Evolutionary conservation across 345 rosid species (phyloP).

Genomic region (Brassica napus): Da-Ae NC_063448.1:4528501-4529000

Average conservation of each 20-base stretch:
- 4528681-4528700: too few relatives aligned
- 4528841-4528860: conserved; percentile 39
- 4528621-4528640: too few relatives aligned
- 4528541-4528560: too few relatives aligned
- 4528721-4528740: conserved; percentile 51
- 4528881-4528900: conserved; percentile 73
- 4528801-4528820: conserved; percentile 6
- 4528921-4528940: conserved; percentile 53
- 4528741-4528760: conserved; percentile 28
- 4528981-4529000: background rate
- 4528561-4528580: too few relatives aligned
- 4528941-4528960: conserved; percentile 31
- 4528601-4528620: too few relatives aligned
- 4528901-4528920: conserved; percentile 62
- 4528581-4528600: too few relatives aligned
- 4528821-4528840: conserved; percentile 8
- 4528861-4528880: conserved; percentile 86
- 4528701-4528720: too few relatives aligned
- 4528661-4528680: too few relatives aligned
- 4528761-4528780: background rate
- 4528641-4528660: too few relatives aligned
- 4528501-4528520: background rate
- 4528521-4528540: too few relatives aligned
- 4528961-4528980: conserved; percentile 2
- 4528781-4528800: background rate